Conservation (phyloP, 768 basidiomycete species). For the Pisolithus marmoratus region DNA sequence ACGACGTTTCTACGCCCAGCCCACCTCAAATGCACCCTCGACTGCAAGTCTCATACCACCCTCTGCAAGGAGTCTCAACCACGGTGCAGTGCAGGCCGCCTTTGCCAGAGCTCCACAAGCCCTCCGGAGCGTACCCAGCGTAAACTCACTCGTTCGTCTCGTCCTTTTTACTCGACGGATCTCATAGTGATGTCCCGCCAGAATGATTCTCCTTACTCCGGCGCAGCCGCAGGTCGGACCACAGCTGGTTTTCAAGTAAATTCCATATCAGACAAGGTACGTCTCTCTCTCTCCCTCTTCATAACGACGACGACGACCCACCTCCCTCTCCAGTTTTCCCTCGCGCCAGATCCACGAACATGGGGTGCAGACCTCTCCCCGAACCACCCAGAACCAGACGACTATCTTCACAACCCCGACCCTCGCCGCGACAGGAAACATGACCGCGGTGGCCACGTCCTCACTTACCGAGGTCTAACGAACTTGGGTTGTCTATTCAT, state of each 20-base stretch:
- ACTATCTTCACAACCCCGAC: slow-evolving; percentile 71
- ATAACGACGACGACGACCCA: neutral
- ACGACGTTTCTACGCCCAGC: slow-evolving; percentile 37
- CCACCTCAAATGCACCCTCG: slow-evolving; percentile 40
- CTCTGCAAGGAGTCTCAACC: slow-evolving; percentile 20
- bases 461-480: slow-evolving; percentile 62
- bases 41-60: slow-evolving; percentile 46
- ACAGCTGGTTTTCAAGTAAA: slow-evolving; percentile 21
- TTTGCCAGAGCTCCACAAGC: slow-evolving; percentile 36
- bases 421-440: slow-evolving; percentile 54
- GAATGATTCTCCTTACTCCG: slow-evolving; percentile 38
- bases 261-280: slow-evolving; percentile 58
- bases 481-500: slow-evolving; percentile 67
- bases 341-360: slow-evolving; percentile 63
- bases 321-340: slow-evolving; percentile 49
- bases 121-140: slow-evolving; percentile 35
- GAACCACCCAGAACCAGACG: slow-evolving; percentile 54
- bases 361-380: slow-evolving; percentile 68
- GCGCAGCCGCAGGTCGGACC: slow-evolving; percentile 27
- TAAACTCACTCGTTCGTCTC: slow-evolving; percentile 35
- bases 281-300: neutral
- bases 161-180: neutral
- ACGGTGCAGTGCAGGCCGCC: slow-evolving; percentile 35
- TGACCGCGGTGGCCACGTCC: slow-evolving; percentile 50
- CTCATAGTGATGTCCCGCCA: slow-evolving; percentile 8